Evolutionary conservation across 768 basidiomycete genomes (phyloP).

Genomic region (Leccinum subgranulosum): DNA sequence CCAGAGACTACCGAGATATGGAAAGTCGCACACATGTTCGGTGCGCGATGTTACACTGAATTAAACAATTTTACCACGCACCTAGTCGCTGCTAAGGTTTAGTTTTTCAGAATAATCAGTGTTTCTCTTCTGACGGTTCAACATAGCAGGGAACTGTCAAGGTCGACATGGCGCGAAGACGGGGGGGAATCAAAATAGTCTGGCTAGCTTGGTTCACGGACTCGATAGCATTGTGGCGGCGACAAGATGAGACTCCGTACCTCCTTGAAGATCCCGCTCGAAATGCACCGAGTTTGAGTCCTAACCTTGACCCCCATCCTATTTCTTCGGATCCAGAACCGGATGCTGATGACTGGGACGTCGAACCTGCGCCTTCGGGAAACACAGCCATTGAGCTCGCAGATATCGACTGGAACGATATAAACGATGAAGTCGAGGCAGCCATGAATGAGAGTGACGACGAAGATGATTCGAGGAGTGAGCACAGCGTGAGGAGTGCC

Average conservation of each 20-base stretch:
- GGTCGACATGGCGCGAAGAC: conserved; percentile 76
- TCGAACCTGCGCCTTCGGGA: conserved; percentile 34
- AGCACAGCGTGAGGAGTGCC: conserved; percentile 41
- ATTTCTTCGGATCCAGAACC: conserved; percentile 67
- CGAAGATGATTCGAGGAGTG: conserved; percentile 37
- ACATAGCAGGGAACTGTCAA: conserved; percentile 84
- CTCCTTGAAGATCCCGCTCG: conserved; percentile 59
- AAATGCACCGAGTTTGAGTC: conserved; percentile 39
- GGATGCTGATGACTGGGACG: conserved; percentile 69
- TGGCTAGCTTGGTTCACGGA: conserved; percentile 89
- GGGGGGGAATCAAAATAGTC: conserved; percentile 79
- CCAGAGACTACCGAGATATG: conserved; percentile 83
- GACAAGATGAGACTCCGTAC: conserved; percentile 77
- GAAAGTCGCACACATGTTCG: conserved; percentile 84
- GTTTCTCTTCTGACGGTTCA: conserved; percentile 5
- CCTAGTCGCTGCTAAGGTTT: conserved; percentile 86
- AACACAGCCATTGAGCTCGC: conserved; percentile 44
- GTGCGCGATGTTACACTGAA: conserved; percentile 76
- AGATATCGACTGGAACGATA: conserved; percentile 77
- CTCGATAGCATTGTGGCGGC: conserved; percentile 83
- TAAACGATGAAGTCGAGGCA: conserved; percentile 84
- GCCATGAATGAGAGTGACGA: conserved; percentile 81
- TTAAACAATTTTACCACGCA: conserved; percentile 72
- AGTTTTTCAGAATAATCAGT: conserved; percentile 4
- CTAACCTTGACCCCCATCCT: conserved; percentile 45